Evolutionary conservation across 805 yeast species (phyloP).

Genomic region (Spathaspora gorwiae): DNA sequence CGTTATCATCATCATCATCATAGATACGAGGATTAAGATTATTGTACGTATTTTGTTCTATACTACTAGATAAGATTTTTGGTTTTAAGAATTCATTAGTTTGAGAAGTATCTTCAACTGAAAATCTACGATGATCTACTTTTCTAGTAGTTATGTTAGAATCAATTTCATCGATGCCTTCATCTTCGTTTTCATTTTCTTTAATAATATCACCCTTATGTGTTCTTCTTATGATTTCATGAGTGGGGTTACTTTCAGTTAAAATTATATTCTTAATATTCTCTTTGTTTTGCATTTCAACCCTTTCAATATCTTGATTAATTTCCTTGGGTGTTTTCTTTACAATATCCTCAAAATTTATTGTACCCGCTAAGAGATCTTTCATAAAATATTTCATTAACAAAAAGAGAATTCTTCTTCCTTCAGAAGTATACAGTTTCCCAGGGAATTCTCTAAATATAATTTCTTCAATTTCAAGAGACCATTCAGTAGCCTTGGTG

Average conservation of each 20-base stretch:
- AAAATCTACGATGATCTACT: slow-evolving; percentile 35
- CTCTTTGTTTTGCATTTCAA: slow-evolving; percentile 8
- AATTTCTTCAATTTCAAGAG: slow-evolving; percentile 49
- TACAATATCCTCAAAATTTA: slow-evolving; percentile 57
- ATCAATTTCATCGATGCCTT: slow-evolving; percentile 15
- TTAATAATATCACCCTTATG: slow-evolving; percentile 73
- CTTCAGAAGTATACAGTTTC: slow-evolving; percentile 57
- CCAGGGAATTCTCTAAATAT: slow-evolving; percentile 36
- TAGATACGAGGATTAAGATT: slow-evolving; percentile 19
- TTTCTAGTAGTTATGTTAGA: slow-evolving; percentile 24
- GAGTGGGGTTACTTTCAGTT: slow-evolving; percentile 43
- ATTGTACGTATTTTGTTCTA: slow-evolving; percentile 8
- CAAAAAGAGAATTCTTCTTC: slow-evolving; percentile 62
- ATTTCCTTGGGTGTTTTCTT: slow-evolving; percentile 68
- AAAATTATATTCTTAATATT: slow-evolving; percentile 33
- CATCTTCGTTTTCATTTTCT: slow-evolving; percentile 20
- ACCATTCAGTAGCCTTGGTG: slow-evolving; percentile 40
- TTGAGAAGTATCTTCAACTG: slow-evolving; percentile 12
- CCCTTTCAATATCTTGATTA: slow-evolving; percentile 66
- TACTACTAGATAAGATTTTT: slow-evolving; percentile 7
- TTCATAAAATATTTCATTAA: slow-evolving; percentile 38
- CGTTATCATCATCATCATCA: slow-evolving; percentile 24
- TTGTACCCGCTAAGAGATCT: slow-evolving; percentile 50
- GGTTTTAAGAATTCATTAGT: slow-evolving; percentile 2
- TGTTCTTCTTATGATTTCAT: slow-evolving; percentile 68